Percentiles rank a stretch among this genome's conserved stretches.
phyloP scores from a whole-genome alignment of 225 moss, liverwort and hornwort genomes.

The Pleurozium schreberi region DNA sequence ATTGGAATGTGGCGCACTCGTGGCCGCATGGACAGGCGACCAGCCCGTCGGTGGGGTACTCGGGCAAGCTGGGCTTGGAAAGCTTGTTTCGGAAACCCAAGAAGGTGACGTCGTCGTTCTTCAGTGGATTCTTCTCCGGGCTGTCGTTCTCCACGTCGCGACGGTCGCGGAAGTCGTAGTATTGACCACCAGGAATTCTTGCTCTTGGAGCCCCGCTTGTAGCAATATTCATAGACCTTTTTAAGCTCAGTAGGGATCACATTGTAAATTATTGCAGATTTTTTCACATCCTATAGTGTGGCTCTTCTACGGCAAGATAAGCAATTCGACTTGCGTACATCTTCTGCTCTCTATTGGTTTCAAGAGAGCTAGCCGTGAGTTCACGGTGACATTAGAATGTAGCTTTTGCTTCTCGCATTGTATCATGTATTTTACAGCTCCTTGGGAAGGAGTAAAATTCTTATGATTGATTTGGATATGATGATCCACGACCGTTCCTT shows the following conservation, averaged over 20 bases:
- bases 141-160: neutral
- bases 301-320: neutral
- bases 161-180: neutral
- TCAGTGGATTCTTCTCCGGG: slow-evolving; percentile 4
- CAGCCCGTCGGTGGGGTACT: neutral
- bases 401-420: neutral
- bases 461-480: neutral
- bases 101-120: neutral
- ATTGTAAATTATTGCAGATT: neutral
- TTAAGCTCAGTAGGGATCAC: neutral
- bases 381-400: neutral
- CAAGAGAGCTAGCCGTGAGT: neutral
- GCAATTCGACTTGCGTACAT: neutral
- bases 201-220: neutral
- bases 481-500: neutral
- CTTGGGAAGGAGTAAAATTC: neutral
- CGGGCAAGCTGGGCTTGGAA: neutral
- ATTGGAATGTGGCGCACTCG: neutral
- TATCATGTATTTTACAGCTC: neutral
- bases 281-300: neutral
- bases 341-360: neutral
- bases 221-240: neutral
- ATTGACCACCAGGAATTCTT: no score
- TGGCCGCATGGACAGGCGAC: neutral
- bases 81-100: slow-evolving; percentile 11